Conservation (phyloP, 75 land plant species). For the Adiantum capillusveneris region DNA sequence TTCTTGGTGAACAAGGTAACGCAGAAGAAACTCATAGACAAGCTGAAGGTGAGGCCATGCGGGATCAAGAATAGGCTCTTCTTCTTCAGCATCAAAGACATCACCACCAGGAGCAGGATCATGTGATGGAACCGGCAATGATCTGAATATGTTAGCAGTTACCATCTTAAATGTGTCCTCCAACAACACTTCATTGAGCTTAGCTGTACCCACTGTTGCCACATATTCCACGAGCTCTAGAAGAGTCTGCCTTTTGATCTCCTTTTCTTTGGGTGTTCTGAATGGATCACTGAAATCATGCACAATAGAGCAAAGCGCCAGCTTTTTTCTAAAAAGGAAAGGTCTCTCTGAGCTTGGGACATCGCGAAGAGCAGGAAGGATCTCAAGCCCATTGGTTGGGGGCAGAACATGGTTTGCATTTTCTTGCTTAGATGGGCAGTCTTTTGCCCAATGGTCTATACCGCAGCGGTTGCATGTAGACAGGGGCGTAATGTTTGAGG, state of each 20-base stretch:
- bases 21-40: conserved; percentile 75
- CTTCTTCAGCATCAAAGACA: conserved; percentile 72
- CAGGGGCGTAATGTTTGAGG: too few relatives aligned
- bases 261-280: conserved; percentile 69
- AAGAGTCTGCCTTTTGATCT: conserved; percentile 69
- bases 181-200: conserved; percentile 54
- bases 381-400: conserved; percentile 24
- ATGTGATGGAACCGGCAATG: conserved; percentile 54
- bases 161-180: conserved; percentile 76
- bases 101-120: conserved; percentile 39
- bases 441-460: too few relatives aligned
- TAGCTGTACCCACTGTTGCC: conserved; percentile 52
- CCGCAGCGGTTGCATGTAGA: too few relatives aligned
- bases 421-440: too few relatives aligned
- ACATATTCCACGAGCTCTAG: conserved; percentile 83
- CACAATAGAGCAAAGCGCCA: conserved; percentile 52
- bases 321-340: conserved; percentile 56
- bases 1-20: conserved; percentile 73
- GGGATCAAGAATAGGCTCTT: conserved; percentile 85
- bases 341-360: conserved; percentile 74
- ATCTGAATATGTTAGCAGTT: conserved; percentile 60
- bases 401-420: background rate
- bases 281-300: conserved; percentile 78
- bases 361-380: conserved; percentile 64
- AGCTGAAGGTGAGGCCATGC: conserved; percentile 83